Evolutionary conservation across 805 yeast species (phyloP).

Genomic region (Tetrapisispora phaffii): DNA sequence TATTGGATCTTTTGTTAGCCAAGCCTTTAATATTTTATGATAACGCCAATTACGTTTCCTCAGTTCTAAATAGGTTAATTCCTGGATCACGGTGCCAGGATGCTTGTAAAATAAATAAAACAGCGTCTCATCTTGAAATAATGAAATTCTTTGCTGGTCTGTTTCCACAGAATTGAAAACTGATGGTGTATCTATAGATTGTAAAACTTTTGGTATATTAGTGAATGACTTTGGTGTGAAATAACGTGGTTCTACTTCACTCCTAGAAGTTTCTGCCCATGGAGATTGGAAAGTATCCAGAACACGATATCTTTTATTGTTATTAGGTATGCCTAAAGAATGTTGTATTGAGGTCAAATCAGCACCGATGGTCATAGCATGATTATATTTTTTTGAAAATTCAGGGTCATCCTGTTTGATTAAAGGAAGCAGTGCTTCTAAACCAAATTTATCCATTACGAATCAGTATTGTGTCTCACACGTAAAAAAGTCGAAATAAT

Average conservation of each 20-base stretch:
- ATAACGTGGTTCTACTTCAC: constrained; percentile 82
- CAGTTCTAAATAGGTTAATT: constrained; percentile 83
- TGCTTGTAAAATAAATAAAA: constrained; percentile 89
- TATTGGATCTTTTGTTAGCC: constrained; percentile 90
- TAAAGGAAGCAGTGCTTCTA: constrained; percentile 26
- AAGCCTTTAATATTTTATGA: constrained; percentile 89
- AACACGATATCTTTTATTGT: constrained; percentile 19
- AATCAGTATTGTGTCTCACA: too few relatives aligned
- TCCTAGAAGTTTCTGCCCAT: constrained; percentile 86
- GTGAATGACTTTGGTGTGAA: constrained; percentile 50
- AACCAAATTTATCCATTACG: constrained; percentile 30
- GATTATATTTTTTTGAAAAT: constrained; percentile 17
- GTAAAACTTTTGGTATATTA: constrained; percentile 27
- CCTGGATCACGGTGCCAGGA: constrained; percentile 89
- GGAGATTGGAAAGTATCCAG: constrained; percentile 70
- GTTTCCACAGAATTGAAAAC: constrained; percentile 28
- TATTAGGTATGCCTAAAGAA: constrained; percentile 26
- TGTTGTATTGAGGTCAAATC: constrained; percentile 28
- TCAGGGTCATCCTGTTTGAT: constrained; percentile 24
- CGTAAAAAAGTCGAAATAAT: too few relatives aligned
- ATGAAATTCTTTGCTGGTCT: constrained; percentile 40
- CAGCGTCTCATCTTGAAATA: constrained; percentile 81
- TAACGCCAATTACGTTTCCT: constrained; percentile 93
- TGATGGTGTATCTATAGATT: constrained; percentile 23
- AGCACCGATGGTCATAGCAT: constrained; percentile 29